Evolutionary conservation across 2,329 filamentous ascomycete species (phyloP), one percentile per base, ranked within the genome.

Genomic region (Fonsecaea pedrosoi): DNA sequence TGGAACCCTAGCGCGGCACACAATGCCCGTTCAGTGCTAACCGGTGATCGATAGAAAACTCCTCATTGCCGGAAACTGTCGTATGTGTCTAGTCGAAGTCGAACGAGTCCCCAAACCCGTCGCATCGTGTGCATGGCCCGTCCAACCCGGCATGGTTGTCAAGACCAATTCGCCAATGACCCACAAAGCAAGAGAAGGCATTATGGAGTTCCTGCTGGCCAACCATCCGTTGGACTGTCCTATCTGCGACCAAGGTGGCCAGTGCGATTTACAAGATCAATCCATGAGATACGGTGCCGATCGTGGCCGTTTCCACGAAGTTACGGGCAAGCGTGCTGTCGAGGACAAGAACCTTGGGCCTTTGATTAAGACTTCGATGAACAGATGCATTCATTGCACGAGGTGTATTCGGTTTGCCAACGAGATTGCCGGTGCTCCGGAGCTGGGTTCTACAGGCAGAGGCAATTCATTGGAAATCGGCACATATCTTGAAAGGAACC

Each of bases 321-420:
- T 96, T 76, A 89, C 87, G 64, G 95, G 95, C 82, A 99, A 99
- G 87, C 92, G 95, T 84, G 95, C 93, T 32, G 94, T 97, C 45
- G 95, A 99, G 83, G 95, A 99, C 82, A 99, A 99, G 87, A 98
- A 99, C 81, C 97, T 99, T 76, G 95, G 95, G 40, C 95, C 95
- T 62, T 82, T 99, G 73, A 92, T 99, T 83, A 99, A 99, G 88
- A 99, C 95, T 3, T 99, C 95, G 58, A 99, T 99, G 95, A 99
- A 99, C 86, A 88, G 95, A 79, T 99, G 95, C 82, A 99, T 99
- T 76, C 95, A 99, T 85, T 99, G 95, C 86, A 99, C 95, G 71
- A 89, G 95, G 76, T 99, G 95, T 82, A 89, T 99, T 74, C 93
- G 95, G 77, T 99, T 99, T 81, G 92, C 95, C 78, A 99, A 98